These are phyloP conservation scores for Eucalyptus guilfoylei DNA, from an alignment of 345 rosid genomes.

Conservation along the genomic window DNA sequence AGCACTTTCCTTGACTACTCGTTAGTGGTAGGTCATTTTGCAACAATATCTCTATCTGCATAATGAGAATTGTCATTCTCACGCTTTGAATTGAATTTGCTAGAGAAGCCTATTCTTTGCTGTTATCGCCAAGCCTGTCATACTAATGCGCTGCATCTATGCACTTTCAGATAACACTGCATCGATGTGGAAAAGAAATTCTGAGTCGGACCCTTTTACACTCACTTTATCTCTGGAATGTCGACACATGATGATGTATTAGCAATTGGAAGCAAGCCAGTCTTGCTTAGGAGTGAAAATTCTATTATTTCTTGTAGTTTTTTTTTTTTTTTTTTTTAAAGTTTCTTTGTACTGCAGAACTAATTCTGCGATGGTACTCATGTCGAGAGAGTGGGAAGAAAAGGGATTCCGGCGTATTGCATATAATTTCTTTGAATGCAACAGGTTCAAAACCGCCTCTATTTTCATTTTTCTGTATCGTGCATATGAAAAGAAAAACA, in stretches of 20 bases:
- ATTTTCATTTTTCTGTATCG: too few species aligned
- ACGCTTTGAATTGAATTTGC: not conserved
- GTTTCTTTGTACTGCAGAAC: not conserved
- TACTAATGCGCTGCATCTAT: not conserved
- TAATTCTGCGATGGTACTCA: not conserved
- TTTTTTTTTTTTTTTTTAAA: not conserved
- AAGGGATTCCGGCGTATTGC: not conserved
- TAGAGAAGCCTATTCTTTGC: not conserved
- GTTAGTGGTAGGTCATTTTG: not conserved
- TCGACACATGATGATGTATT: too few species aligned
- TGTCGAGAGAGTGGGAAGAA: not conserved
- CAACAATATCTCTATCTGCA: not conserved
- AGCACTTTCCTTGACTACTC: not conserved
- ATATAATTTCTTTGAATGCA: not conserved
- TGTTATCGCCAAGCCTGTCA: not conserved
- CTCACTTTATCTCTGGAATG: too few species aligned
- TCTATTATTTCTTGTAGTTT: not conserved
- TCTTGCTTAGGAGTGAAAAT: too few species aligned
- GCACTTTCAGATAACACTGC: not conserved
- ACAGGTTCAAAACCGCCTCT: not conserved
- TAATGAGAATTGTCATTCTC: not conserved
- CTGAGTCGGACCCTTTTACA: too few species aligned
- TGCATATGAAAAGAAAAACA: too few species aligned
- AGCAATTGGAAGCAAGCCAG: too few species aligned
- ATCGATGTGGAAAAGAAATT: not conserved